Evolutionary conservation across 768 basidiomycete species (phyloP).

Genomic region (Russula vinacea): DNA sequence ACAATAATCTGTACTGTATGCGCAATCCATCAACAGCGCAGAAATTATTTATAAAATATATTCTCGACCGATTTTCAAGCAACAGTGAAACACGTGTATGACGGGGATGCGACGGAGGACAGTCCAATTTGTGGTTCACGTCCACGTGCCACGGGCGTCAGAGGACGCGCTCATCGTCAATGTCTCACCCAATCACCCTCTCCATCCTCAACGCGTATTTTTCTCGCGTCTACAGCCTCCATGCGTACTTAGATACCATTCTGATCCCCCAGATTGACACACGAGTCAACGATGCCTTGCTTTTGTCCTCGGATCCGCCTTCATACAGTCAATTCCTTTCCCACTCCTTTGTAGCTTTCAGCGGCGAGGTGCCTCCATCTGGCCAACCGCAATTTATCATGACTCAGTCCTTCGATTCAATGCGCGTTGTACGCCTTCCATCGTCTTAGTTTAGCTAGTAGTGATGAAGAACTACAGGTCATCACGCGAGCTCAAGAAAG

Average conservation of each 20-base stretch:
- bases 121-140: too few species aligned
- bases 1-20: too few species aligned
- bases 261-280: neutral
- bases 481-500: conserved; percentile 59
- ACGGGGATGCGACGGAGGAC: too few species aligned
- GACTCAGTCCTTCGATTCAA: conserved; percentile 23
- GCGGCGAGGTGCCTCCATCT: neutral
- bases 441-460: conserved; percentile 23
- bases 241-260: conserved; percentile 12
- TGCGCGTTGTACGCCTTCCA: conserved; percentile 12
- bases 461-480: conserved; percentile 42
- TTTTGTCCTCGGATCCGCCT: conserved; percentile 15
- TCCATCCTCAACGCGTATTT: conserved; percentile 26
- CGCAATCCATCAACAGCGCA: too few species aligned
- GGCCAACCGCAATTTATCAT: conserved; percentile 3
- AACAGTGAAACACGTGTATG: too few species aligned
- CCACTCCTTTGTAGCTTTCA: conserved; percentile 18
- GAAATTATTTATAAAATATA: too few species aligned
- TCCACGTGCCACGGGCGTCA: conserved; percentile 10
- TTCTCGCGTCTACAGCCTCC: conserved; percentile 16
- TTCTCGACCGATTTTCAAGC: too few species aligned
- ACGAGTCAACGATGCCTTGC: conserved; percentile 11
- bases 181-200: conserved; percentile 25
- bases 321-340: conserved; percentile 15
- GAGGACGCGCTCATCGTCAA: neutral